Percentiles rank a stretch among this genome's conserved stretches.
phyloP scores from a whole-genome alignment of 441 rosid species.

The Croton setiger region DNA sequence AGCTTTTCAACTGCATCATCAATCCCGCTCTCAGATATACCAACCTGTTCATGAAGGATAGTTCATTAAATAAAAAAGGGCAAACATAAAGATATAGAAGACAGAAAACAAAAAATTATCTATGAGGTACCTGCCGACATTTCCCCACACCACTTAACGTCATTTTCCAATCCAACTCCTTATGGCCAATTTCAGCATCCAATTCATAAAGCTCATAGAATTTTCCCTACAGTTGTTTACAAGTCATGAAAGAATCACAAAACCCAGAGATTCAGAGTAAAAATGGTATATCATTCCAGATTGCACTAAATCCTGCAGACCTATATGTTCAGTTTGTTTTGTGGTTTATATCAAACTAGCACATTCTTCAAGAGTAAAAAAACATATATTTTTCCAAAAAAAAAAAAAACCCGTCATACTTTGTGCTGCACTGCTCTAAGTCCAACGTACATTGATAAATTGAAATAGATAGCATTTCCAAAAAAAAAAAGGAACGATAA shows the following conservation, averaged over 20 bases:
- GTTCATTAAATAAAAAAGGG: neutral
- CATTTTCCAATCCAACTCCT: conserved; percentile 96
- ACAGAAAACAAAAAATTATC: conserved; percentile 10
- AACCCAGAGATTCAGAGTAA: neutral
- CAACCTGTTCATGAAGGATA: conserved; percentile 52
- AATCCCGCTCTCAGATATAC: conserved; percentile 84
- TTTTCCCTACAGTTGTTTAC: conserved; percentile 58
- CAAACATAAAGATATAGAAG: too few relatives aligned
- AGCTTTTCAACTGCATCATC: conserved; percentile 92
- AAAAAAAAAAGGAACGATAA: neutral
- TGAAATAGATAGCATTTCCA: neutral
- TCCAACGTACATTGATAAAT: neutral
- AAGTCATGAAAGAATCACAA: conserved; percentile 4
- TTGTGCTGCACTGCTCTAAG: neutral
- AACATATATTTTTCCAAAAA: neutral
- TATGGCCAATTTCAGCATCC: conserved; percentile 96
- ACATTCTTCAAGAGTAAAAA: neutral
- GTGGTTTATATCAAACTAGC: neutral
- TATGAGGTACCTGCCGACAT: conserved; percentile 79
- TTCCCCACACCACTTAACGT: conserved; percentile 92
- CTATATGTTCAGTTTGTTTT: neutral
- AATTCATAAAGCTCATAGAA: conserved; percentile 95
- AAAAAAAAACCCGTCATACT: too few relatives aligned
- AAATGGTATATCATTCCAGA: neutral
- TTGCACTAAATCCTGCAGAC: neutral